Evolutionary conservation across 225 moss, liverwort and hornwort genomes (phyloP).

Genomic region (Asterella californica): DNA sequence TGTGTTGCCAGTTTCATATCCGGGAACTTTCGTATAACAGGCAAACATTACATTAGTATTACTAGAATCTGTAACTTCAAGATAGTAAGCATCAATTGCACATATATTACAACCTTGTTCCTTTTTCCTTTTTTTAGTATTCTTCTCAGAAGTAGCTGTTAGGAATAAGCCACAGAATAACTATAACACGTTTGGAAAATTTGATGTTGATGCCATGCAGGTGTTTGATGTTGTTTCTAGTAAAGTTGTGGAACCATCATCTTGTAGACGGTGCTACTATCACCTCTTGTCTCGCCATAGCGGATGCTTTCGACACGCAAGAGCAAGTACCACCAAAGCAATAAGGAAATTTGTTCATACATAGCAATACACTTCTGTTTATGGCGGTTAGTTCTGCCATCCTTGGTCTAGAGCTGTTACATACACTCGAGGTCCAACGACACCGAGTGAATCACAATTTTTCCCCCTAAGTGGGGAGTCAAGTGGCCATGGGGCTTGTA

Average conservation of each 20-base stretch:
- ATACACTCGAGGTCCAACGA: slow-evolving; percentile 14
- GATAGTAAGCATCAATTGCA: too few relatives aligned
- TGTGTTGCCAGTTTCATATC: too few relatives aligned
- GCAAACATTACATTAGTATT: too few relatives aligned
- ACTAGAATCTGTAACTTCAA: too few relatives aligned
- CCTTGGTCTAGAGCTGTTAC: slow-evolving; percentile 43
- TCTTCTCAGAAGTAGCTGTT: too few relatives aligned
- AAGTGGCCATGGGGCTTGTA: slow-evolving; percentile 29
- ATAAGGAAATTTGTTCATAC: slow-evolving; percentile 33
- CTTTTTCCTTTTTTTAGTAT: too few relatives aligned
- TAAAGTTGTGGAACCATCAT: slow-evolving; percentile 97
- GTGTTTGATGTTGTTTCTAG: slow-evolving; percentile 90
- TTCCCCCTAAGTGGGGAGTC: slow-evolving; percentile 26
- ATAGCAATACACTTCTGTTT: background rate
- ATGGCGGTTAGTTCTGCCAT: slow-evolving; percentile 30
- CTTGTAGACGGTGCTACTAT: slow-evolving; percentile 87
- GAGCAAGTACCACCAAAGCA: slow-evolving; percentile 29
- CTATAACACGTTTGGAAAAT: background rate
- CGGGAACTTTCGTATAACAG: too few relatives aligned
- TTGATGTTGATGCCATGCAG: slow-evolving; percentile 40
- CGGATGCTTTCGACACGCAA: slow-evolving; percentile 57
- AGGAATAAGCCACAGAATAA: background rate
- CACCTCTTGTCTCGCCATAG: slow-evolving; percentile 63
- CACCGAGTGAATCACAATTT: slow-evolving; percentile 23
- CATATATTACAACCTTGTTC: too few relatives aligned